A percentile compares a stretch with the other conserved stretches of the same genome.
phyloP scores from a whole-genome alignment of 257 asterid genomes.

The Cinchona pubescens region DNA sequence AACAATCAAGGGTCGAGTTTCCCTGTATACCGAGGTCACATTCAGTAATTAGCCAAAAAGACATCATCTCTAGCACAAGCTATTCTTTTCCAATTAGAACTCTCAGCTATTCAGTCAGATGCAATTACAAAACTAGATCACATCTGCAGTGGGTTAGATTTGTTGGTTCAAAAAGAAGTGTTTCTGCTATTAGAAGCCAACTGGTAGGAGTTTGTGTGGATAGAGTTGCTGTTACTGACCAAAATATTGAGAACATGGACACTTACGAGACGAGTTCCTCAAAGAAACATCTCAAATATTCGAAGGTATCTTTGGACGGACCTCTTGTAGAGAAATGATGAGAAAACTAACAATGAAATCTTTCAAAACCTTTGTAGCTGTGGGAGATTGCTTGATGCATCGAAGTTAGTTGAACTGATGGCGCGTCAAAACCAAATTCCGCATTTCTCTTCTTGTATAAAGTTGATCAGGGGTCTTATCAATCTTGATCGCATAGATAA shows the following conservation, averaged over 20 bases:
- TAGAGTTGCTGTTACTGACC: slow-evolving; percentile 25
- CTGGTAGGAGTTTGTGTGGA: slow-evolving; percentile 39
- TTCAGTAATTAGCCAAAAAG: slow-evolving; percentile 33
- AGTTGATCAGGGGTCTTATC: slow-evolving; percentile 72
- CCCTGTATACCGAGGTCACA: slow-evolving; percentile 27
- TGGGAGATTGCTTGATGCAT: slow-evolving; percentile 62
- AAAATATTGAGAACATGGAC: slow-evolving; percentile 29
- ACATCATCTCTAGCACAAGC: slow-evolving; percentile 21
- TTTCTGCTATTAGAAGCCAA: slow-evolving; percentile 31
- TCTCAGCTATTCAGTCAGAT: slow-evolving; percentile 17
- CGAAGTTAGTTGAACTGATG: slow-evolving; percentile 64
- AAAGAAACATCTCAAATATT: slow-evolving; percentile 32
- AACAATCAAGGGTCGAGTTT: slow-evolving; percentile 38
- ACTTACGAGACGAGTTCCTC: slow-evolving; percentile 22
- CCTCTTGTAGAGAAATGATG: slow-evolving; percentile 57
- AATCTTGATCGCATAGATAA: slow-evolving; percentile 45
- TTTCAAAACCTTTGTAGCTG: slow-evolving; percentile 57
- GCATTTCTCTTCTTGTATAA: slow-evolving; percentile 57
- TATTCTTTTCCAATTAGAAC: slow-evolving; percentile 23
- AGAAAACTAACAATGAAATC: slow-evolving; percentile 60
- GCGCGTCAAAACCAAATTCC: slow-evolving; percentile 83
- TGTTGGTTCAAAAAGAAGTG: slow-evolving; percentile 26
- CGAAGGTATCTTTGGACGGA: slow-evolving; percentile 33
- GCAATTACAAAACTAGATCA: slow-evolving; percentile 25
- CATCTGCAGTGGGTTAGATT: slow-evolving; percentile 22